Base-by-base conservation (phyloP, 2,329 filamentous ascomycete species). In the Pseudogymnoascus sp. region DNA sequence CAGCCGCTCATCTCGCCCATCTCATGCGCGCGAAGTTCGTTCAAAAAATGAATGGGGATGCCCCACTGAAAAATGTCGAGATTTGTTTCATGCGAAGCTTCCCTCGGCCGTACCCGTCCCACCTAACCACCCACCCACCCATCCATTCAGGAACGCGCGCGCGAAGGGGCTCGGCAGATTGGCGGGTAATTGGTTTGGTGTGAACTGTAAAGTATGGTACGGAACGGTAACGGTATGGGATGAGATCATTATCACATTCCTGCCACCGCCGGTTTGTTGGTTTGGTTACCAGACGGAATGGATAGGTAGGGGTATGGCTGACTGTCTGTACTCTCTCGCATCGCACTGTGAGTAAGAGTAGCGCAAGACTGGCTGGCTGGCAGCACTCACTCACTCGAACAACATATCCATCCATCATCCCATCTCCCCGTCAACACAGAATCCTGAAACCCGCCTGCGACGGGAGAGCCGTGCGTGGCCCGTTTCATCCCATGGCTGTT, bases 61-160 rank as follows among this genome's bases (percentile, higher is more conserved):
- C 47, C 47, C 47, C 47, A 54, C 47, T 33, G 47, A 6, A 25
- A 25, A 25, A 5, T 6, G 28, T 11, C 16, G 47, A 54, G 47
- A 54, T 54, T 54, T 54, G 47, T 54, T 54, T 54, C 43, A 54
- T 54, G 47, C 47, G 47, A 54, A 54, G 47, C 47, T 54, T 54
- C 47, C 38, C 28, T 54, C 47, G 47, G 47, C 47, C 47, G 12
- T 54, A 54, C 28, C 47, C 47, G 47, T 54, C 9, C 28, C 47
- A 54, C 47, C 22, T 25, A 25, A 4, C 3, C 20, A 22, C 20
- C 20, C 20, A 22, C 20, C 20, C n/a, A 50, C 25, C 22, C 22
- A 25, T 3, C 22, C 3, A 5, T 5, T 25, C 47, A 54, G 9
- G 43, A 54, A 54, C 28, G 43, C 43, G 43, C n/a, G 35, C 35